A percentile compares a stretch with the other conserved stretches of the same genome.
Conservation (phyloP, 176 grass and related monocot species). For the Avena atlantica region DNA sequence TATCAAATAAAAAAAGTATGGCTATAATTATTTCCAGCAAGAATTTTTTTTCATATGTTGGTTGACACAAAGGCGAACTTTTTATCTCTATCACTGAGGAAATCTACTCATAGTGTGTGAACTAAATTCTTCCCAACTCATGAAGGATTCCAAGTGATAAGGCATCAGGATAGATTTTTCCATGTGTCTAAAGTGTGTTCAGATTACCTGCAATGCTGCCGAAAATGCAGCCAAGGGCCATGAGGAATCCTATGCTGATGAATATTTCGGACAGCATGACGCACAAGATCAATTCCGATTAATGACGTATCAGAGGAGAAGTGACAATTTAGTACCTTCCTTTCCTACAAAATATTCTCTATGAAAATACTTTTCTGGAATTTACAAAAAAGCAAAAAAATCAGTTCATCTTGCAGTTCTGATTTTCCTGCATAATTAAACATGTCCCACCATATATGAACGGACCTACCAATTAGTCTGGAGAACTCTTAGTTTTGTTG, state of each 20-base stretch:
- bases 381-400: not conserved
- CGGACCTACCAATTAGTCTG: not conserved
- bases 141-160: slow-evolving; percentile 58
- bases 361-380: slow-evolving; percentile 26
- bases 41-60: not conserved
- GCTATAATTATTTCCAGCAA: slow-evolving; percentile 26
- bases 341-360: slow-evolving; percentile 19
- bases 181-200: slow-evolving; percentile 50
- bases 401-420: slow-evolving; percentile 41
- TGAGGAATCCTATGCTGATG: slow-evolving; percentile 58
- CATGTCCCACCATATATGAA: not conserved
- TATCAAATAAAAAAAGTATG: slow-evolving; percentile 37
- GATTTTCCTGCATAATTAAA: not conserved
- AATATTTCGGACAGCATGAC: slow-evolving; percentile 53
- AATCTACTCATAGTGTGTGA: slow-evolving; percentile 48
- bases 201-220: slow-evolving; percentile 44
- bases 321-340: not conserved
- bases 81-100: slow-evolving; percentile 33
- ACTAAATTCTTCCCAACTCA: slow-evolving; percentile 57
- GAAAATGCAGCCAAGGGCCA: slow-evolving; percentile 45
- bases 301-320: slow-evolving; percentile 10
- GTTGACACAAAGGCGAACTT: slow-evolving; percentile 47
- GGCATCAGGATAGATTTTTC: slow-evolving; percentile 56
- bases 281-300: slow-evolving; percentile 36
- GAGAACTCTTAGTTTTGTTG: slow-evolving; percentile 31